phyloP scores from a whole-genome alignment of 106 monocot genomes.

The Dioscorea alata region DNA sequence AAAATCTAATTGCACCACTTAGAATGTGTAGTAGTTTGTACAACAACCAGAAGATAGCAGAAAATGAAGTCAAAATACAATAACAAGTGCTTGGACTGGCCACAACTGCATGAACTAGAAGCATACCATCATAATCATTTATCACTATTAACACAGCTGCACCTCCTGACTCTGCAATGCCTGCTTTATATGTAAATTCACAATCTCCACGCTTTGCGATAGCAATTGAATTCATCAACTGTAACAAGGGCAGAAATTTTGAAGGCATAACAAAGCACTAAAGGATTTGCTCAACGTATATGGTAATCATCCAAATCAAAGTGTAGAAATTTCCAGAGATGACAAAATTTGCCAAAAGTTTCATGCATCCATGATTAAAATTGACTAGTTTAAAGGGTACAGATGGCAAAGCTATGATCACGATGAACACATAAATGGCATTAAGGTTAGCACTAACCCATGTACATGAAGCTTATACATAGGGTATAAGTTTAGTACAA shows the following conservation, averaged over 20 bases:
- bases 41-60: neutral
- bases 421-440: too few relatives aligned
- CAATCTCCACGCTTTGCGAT: constrained; percentile 8
- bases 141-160: neutral
- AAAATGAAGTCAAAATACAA: neutral
- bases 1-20: neutral
- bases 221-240: constrained; percentile 4
- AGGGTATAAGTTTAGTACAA: too few relatives aligned
- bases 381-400: too few relatives aligned
- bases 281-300: too few relatives aligned
- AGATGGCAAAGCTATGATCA: too few relatives aligned
- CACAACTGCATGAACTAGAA: neutral
- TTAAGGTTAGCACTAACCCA: too few relatives aligned
- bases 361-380: too few relatives aligned
- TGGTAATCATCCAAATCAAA: neutral
- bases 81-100: neutral
- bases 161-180: constrained; percentile 4
- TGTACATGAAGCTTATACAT: too few relatives aligned
- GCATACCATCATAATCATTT: constrained; percentile 3
- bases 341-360: too few relatives aligned
- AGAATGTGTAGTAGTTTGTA: neutral
- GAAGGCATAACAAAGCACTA: neutral
- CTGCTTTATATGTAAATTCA: neutral
- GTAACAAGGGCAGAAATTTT: neutral
- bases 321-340: too few relatives aligned